These are phyloP conservation scores for Lipomyces spencermartinsiae DNA, from an alignment of 805 yeast species.

Conservation along the genomic window DNA sequence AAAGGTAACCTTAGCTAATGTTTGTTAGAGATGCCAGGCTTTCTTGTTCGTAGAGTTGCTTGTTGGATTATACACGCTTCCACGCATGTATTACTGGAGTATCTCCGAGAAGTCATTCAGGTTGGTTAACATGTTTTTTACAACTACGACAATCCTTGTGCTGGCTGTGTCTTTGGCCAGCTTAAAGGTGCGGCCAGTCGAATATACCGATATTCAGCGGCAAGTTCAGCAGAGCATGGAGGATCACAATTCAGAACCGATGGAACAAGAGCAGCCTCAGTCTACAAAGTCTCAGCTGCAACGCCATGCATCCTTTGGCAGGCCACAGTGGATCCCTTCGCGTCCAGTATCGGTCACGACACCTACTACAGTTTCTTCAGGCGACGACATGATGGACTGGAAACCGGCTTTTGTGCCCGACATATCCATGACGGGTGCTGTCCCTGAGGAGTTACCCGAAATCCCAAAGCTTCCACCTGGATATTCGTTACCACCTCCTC, in stretches of 20 bases:
- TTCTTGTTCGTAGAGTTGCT: conserved; percentile 13
- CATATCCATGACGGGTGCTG: background rate
- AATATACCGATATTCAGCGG: background rate
- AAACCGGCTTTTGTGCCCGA: conserved; percentile 17
- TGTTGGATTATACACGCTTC: conserved; percentile 14
- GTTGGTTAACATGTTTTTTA: conserved; percentile 8
- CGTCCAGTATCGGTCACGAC: background rate
- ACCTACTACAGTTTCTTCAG: background rate
- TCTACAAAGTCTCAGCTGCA: background rate
- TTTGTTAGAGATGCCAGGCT: conserved; percentile 9
- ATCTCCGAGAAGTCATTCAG: conserved; percentile 5
- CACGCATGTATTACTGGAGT: conserved; percentile 12
- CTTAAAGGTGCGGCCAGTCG: conserved; percentile 13
- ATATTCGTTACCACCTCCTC: conserved; percentile 23
- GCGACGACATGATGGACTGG: conserved; percentile 33
- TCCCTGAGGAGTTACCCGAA: conserved; percentile 6
- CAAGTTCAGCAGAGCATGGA: background rate
- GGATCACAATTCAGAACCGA: background rate
- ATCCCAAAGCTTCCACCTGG: conserved; percentile 25
- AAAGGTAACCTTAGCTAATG: background rate
- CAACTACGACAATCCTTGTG: conserved; percentile 6
- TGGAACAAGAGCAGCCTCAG: background rate
- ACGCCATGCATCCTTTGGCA: background rate
- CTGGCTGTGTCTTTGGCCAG: conserved; percentile 1
- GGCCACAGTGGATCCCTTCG: background rate